These are phyloP conservation scores for Ceratobasidium sp. DNA, from an alignment of 1,284 basidiomycete genomes.

Conservation along the genomic window DNA sequence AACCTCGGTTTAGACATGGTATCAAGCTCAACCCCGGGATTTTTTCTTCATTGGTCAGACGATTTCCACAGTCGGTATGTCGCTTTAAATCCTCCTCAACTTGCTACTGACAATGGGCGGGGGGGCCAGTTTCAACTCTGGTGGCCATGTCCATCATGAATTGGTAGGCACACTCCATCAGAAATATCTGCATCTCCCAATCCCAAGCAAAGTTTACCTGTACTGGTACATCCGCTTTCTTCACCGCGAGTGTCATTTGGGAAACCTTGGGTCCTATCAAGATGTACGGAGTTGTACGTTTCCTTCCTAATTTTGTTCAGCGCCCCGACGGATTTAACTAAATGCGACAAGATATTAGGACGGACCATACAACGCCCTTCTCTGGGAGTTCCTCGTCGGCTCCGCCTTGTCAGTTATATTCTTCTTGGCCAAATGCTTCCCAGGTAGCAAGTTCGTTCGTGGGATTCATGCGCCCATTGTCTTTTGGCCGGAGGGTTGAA, in stretches of 20 bases:
- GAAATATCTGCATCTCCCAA: slow-evolving; percentile 42
- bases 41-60: slow-evolving; percentile 45
- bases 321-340: neutral
- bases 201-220: slow-evolving; percentile 43
- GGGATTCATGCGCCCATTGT: slow-evolving; percentile 55
- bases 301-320: neutral
- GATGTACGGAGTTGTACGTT: slow-evolving; percentile 42
- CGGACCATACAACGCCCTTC: slow-evolving; percentile 39
- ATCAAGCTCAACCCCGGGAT: slow-evolving; percentile 57
- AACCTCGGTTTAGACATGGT: slow-evolving; percentile 44
- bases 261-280: slow-evolving; percentile 46
- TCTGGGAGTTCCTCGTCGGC: slow-evolving; percentile 43
- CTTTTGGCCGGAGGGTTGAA: slow-evolving; percentile 54
- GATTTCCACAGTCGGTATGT: slow-evolving; percentile 38
- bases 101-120: neutral
- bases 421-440: slow-evolving; percentile 12
- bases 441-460: slow-evolving; percentile 20
- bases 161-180: slow-evolving; percentile 42
- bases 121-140: slow-evolving; percentile 27
- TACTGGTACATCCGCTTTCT: slow-evolving; percentile 43
- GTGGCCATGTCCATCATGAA: slow-evolving; percentile 43
- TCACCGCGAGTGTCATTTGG: slow-evolving; percentile 46
- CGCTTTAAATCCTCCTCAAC: slow-evolving; percentile 13
- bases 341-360: neutral
- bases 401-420: slow-evolving; percentile 44